Evolutionary conservation across 2,329 filamentous ascomycete genomes (phyloP), one percentile per base, ranked within the genome.

Genomic region (Raffaelea arxii): DNA sequence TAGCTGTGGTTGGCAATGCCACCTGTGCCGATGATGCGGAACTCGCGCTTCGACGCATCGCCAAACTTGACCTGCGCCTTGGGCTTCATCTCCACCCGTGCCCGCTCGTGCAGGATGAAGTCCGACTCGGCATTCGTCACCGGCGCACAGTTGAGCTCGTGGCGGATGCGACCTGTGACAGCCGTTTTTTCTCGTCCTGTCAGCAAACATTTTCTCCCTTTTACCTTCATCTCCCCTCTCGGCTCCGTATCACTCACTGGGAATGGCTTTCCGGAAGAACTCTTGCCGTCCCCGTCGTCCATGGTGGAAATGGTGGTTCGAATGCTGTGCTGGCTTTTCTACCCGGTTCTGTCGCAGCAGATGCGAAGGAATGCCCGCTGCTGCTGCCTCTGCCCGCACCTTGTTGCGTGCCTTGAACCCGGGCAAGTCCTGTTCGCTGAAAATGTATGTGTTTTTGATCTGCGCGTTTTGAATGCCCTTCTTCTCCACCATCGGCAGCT

Each of bases 341-440:
- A 41, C 48, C 67, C 35, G 65, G 37, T 48, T 49, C 35, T 51
- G 44, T 18, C 70, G 67, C 51, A 77, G 59, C 23, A 82, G 65
- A 30, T 77, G 72, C 5, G 71, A 65, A 4, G 79, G 79, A 49
- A 83, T 78, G 44, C 79, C 75, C 18, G 70, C 73, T 39, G 72
- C 75, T 4, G 75, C 66, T 9, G 75, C 73, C 45, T 78, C 73
- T n/a, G 72, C 69, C 43, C 74, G 70, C 41, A 66, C 65, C 56
- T 72, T 75, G 58, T 75, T 76, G 61, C 74, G 76, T 18, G 70
- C 69, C 55, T 77, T 77, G 66, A 81, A 89, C 32, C 86, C 86
- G 1, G 89, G 86, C 21, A 95, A 75, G 58, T 97, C 88, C 62
- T 94, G 89, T 65, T 98, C 92, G 36, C 85, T 89, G 60, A 98